phyloP scores from a whole-genome alignment of 495 filamentous ascomycete genomes.

The Neurospora tetrasperma region DNA sequence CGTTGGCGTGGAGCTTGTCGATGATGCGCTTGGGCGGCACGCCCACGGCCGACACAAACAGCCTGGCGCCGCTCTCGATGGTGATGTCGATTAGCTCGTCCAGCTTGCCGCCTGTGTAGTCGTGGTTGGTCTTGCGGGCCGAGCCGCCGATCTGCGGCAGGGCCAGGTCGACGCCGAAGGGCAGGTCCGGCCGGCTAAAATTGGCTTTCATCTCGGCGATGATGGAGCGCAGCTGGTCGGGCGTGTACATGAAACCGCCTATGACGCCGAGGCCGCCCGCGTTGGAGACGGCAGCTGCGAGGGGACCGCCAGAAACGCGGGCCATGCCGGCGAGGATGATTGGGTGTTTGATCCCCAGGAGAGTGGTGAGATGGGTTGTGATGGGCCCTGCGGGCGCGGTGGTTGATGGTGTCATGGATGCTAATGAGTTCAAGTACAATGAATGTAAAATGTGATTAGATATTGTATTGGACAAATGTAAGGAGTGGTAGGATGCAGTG shows the following conservation, averaged over 20 bases:
- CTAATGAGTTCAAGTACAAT: background rate
- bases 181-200: constrained; percentile 49
- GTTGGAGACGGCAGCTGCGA: constrained; percentile 80
- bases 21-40: constrained; percentile 63
- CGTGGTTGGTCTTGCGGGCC: constrained; percentile 80
- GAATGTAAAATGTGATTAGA: background rate
- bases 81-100: constrained; percentile 74
- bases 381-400: constrained; percentile 39
- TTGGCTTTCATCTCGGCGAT: constrained; percentile 71
- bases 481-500: background rate
- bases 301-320: constrained; percentile 59
- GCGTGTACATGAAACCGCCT: constrained; percentile 80
- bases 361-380: constrained; percentile 62
- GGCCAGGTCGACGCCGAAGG: constrained; percentile 82
- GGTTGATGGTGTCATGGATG: background rate
- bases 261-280: constrained; percentile 79
- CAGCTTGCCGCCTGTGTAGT: constrained; percentile 77
- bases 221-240: constrained; percentile 64
- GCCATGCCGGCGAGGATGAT: constrained; percentile 88
- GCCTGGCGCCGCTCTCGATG: constrained; percentile 61
- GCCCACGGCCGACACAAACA: constrained; percentile 78
- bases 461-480: background rate
- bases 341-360: constrained; percentile 70
- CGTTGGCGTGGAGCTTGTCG: constrained; percentile 59
- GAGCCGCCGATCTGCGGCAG: constrained; percentile 72